Evolutionary conservation across 805 yeast species (phyloP), one percentile per base, ranked within the genome.

Genomic region (Lipomyces orientalis): DNA sequence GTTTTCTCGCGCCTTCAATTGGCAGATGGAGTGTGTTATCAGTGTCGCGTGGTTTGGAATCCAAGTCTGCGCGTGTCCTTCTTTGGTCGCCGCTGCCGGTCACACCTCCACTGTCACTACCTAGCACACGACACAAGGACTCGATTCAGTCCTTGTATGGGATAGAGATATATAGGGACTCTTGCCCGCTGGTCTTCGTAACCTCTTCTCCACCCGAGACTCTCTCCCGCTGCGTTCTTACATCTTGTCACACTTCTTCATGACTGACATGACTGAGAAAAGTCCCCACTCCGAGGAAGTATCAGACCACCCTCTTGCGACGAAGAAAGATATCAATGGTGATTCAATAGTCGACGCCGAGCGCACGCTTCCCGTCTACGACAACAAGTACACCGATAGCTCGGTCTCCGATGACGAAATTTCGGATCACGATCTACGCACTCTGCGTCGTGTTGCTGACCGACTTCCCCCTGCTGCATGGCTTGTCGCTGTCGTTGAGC

Each of bases 401-500:
- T 12, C 34, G 12, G 65, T 25, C 14, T 14, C 51, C 19, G 65
- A 57, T n/a, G 73, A 71, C 4, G 74, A 68, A 55, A 82, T 90
- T 66, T 87, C 90, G 34, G 84, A 79, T 1, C 85, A 84, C 66
- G 90, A 87, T 72, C 73, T 84, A 73, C 79, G 76, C 57, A 84
- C 85, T 14, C 81, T 87, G 64, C 81, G 85, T 69, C 86, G 84
- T 70, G 85, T 87, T 25, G 74, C 86, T 3, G 89, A 84, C 71
- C 72, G 66, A 10, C 81, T 87, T 46, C 89, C 90, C 25, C 54
- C 79, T 46, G 77, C 87, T n/a, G 86, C 87, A 71, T 87, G 87
- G 86, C 80, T 85, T 60, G 88, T 87, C 54, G 89, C 89, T 14
- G 66, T 90, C 57, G 91, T 90, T 54, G 96, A 90, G 80, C 85